Conservation (phyloP, 176 grass and related monocot genomes). For the Echinochloa phyllopogon region DNA sequence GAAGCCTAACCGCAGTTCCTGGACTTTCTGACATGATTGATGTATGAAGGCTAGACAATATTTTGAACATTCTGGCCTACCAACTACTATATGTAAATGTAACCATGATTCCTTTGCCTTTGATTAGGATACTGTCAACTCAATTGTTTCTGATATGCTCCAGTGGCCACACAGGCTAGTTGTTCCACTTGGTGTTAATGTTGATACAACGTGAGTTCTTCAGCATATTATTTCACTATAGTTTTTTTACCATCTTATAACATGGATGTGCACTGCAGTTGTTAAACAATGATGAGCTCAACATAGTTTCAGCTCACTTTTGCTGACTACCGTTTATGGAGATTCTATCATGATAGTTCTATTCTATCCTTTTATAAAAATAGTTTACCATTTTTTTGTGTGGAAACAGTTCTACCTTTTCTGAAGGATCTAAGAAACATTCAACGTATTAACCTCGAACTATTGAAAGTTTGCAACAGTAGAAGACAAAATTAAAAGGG, state of each 20-base stretch:
- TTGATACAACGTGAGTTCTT: slow-evolving; percentile 75
- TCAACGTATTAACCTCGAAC: no score
- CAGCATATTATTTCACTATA: background rate
- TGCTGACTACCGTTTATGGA: background rate
- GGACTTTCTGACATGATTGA: slow-evolving; percentile 99
- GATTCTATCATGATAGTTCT: background rate
- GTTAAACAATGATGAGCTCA: background rate
- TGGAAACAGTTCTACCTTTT: no score
- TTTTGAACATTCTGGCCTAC: slow-evolving; percentile 26
- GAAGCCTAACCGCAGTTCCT: slow-evolving; percentile 94
- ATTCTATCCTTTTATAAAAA: no score
- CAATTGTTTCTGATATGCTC: slow-evolving; percentile 98
- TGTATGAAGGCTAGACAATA: slow-evolving; percentile 51
- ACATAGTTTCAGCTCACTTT: slow-evolving; percentile 7
- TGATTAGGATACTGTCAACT: slow-evolving; percentile 82
- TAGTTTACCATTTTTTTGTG: no score
- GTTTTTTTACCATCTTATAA: background rate
- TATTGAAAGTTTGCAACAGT: no score
- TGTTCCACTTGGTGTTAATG: slow-evolving; percentile 81
- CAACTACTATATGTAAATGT: slow-evolving; percentile 33
- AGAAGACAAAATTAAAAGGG: no score
- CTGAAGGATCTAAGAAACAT: no score
- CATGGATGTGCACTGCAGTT: background rate
- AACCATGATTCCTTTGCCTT: slow-evolving; percentile 45
- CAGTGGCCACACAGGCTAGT: slow-evolving; percentile 95